Percentiles rank a stretch among this genome's conserved stretches.
phyloP scores from a whole-genome alignment of 2,329 filamentous ascomycete genomes.

The Aspergillus luchuensis region DNA sequence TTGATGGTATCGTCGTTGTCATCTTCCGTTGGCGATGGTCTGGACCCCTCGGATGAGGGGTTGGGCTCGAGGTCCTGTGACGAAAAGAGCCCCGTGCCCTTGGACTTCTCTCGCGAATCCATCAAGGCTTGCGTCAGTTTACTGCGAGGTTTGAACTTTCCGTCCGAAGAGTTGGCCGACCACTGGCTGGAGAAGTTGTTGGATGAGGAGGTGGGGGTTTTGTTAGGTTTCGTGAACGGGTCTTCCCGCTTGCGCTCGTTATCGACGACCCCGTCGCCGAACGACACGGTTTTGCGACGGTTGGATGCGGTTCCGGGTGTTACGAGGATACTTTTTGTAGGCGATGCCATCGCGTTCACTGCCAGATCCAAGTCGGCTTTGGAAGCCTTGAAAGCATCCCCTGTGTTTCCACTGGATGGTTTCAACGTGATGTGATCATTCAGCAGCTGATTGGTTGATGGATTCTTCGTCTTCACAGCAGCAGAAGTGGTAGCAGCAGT shows the following conservation, averaged over 20 bases:
- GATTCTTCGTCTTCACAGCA: conserved; percentile 16
- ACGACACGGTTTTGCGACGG: conserved; percentile 63
- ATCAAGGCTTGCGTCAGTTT: conserved; percentile 45
- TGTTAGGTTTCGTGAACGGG: conserved; percentile 47
- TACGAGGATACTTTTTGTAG: conserved; percentile 65
- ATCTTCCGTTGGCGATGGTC: conserved; percentile 27
- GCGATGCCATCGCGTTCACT: conserved; percentile 46
- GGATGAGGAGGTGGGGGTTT: conserved; percentile 49
- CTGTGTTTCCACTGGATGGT: conserved; percentile 22
- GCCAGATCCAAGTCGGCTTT: conserved; percentile 29
- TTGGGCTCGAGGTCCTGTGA: conserved; percentile 17
- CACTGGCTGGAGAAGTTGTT: conserved; percentile 52
- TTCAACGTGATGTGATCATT: conserved; percentile 26
- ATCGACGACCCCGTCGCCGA: conserved; percentile 59
- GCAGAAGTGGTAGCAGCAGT: too few species aligned
- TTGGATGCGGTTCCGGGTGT: conserved; percentile 62
- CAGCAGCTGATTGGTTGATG: conserved; percentile 20
- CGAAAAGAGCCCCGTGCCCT: conserved; percentile 23
- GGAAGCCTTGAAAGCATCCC: conserved; percentile 22
- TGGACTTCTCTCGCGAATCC: conserved; percentile 42
- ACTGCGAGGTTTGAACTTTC: conserved; percentile 39
- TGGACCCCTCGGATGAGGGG: conserved; percentile 18
- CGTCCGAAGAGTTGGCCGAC: conserved; percentile 37
- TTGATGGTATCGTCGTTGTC: conserved; percentile 55
- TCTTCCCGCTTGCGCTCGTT: conserved; percentile 56